These are phyloP conservation scores for Pleodorina starrii DNA, from an alignment of 139 green algal genomes.

Conservation along the genomic window DNA sequence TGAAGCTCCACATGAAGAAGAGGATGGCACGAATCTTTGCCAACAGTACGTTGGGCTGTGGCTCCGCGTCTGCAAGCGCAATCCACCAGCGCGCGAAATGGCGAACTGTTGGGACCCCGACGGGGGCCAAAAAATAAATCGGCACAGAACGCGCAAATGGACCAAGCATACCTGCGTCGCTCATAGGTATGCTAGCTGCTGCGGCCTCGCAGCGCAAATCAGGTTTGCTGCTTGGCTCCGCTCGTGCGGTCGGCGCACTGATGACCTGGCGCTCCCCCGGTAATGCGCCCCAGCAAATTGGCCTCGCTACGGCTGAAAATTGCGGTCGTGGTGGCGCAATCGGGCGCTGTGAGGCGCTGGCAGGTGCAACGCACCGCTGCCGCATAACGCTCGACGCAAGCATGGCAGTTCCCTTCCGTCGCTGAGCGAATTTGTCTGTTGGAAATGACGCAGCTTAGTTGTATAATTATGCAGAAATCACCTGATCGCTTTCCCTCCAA, in stretches of 20 bases:
- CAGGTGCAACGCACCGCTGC: constrained; percentile 4
- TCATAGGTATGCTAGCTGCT: constrained; percentile 7
- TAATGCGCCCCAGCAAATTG: background rate
- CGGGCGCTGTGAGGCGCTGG: background rate
- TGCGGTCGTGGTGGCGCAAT: too few species aligned
- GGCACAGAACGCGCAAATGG: too few species aligned
- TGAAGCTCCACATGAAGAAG: constrained; percentile 89
- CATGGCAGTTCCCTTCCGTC: too few species aligned
- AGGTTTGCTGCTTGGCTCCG: background rate
- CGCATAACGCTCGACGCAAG: constrained; percentile 34
- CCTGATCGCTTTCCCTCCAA: background rate
- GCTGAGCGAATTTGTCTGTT: background rate
- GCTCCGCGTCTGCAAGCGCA: constrained; percentile 17
- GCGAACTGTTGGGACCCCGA: background rate
- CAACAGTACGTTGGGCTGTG: constrained; percentile 38
- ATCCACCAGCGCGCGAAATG: background rate
- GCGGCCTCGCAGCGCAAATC: background rate
- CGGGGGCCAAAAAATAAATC: too few species aligned
- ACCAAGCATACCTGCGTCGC: background rate
- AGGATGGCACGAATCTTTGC: constrained; percentile 70
- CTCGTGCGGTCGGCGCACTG: background rate
- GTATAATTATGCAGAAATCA: too few species aligned
- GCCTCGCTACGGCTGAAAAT: background rate
- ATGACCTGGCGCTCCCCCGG: background rate
- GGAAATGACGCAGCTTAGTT: too few species aligned